A percentile compares a stretch with the other conserved stretches of the same genome.
These are phyloP conservation scores for Aureobasidium pullulans DNA, from an alignment of 2,329 filamentous ascomycete genomes.

Conservation along the genomic window DNA sequence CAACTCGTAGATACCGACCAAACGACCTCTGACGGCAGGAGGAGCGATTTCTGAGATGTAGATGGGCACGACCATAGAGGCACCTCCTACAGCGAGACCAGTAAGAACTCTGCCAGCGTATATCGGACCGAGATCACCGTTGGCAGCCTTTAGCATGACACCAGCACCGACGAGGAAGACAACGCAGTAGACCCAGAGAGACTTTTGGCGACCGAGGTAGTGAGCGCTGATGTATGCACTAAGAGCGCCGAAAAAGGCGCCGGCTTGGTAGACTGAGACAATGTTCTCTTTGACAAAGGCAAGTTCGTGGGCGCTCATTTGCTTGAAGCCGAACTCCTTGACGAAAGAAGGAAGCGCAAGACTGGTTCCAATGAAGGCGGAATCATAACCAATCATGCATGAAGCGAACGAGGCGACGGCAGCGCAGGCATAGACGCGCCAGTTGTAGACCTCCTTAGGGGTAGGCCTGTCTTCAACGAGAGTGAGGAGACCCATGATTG, in stretches of 20 bases:
- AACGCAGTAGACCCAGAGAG: constrained; percentile 52
- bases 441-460: constrained; percentile 53
- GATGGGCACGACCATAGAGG: constrained; percentile 51
- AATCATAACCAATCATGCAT: constrained; percentile 60
- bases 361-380: constrained; percentile 73
- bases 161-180: constrained; percentile 66
- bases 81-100: constrained; percentile 50
- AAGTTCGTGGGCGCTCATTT: constrained; percentile 40
- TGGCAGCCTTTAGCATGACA: constrained; percentile 55
- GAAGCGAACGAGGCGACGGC: constrained; percentile 50
- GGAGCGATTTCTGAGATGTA: constrained; percentile 54
- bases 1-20: constrained; percentile 53
- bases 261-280: constrained; percentile 74
- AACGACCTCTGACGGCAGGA: constrained; percentile 50
- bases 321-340: constrained; percentile 57
- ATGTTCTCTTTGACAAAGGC: constrained; percentile 65
- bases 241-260: constrained; percentile 74
- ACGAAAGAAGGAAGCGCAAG: constrained; percentile 63
- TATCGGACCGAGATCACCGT: constrained; percentile 54
- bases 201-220: constrained; percentile 60
- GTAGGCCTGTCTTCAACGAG: constrained; percentile 42
- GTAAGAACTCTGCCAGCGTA: constrained; percentile 52
- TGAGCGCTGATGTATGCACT: constrained; percentile 59
- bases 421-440: constrained; percentile 50
- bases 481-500: constrained; percentile 29